These are phyloP conservation scores for Isatis lusitanica DNA, from an alignment of 441 rosid species.

Conservation along the genomic window DNA sequence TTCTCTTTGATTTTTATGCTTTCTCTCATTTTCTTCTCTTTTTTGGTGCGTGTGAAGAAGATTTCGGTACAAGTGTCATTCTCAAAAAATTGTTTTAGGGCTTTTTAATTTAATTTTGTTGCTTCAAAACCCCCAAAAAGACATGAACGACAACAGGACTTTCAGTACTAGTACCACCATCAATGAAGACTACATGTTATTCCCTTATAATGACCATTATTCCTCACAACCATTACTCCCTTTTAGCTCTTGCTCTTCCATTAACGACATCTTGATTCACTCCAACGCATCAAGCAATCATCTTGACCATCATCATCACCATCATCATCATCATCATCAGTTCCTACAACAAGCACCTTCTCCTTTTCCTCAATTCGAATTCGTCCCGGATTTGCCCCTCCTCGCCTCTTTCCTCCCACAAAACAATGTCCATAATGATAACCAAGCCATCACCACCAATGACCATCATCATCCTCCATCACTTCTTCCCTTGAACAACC, in stretches of 20 bases:
- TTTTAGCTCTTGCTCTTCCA: constrained; percentile 43
- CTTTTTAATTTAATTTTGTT: constrained; percentile 22
- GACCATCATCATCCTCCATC: constrained; percentile 20
- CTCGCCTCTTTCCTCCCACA: constrained; percentile 36
- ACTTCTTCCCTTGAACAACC: constrained; percentile 27
- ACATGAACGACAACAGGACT: constrained; percentile 36
- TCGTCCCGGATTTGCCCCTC: constrained; percentile 33
- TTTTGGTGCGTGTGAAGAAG: constrained; percentile 24
- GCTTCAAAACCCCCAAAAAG: constrained; percentile 17
- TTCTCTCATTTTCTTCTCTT: constrained; percentile 23
- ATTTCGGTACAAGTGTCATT: constrained; percentile 43
- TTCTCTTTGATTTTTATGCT: constrained; percentile 9
- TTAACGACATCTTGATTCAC: constrained; percentile 25
- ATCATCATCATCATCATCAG: constrained; percentile 20
- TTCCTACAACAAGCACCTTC: constrained; percentile 45
- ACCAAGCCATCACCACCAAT: constrained; percentile 8
- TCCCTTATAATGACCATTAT: constrained; percentile 41
- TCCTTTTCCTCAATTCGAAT: constrained; percentile 42
- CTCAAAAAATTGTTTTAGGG: constrained; percentile 38
- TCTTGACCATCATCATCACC: constrained; percentile 27
- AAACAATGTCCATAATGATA: constrained; percentile 23
- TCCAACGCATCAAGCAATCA: constrained; percentile 34
- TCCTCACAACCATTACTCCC: constrained; percentile 33
- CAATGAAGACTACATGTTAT: constrained; percentile 41
- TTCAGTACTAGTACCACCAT: constrained; percentile 38